A percentile compares a stretch with the other conserved stretches of the same genome.
These are phyloP conservation scores for Apophysomyces ossiformis DNA, from an alignment of 371 early-diverging fungal genomes.

Conservation along the genomic window DNA sequence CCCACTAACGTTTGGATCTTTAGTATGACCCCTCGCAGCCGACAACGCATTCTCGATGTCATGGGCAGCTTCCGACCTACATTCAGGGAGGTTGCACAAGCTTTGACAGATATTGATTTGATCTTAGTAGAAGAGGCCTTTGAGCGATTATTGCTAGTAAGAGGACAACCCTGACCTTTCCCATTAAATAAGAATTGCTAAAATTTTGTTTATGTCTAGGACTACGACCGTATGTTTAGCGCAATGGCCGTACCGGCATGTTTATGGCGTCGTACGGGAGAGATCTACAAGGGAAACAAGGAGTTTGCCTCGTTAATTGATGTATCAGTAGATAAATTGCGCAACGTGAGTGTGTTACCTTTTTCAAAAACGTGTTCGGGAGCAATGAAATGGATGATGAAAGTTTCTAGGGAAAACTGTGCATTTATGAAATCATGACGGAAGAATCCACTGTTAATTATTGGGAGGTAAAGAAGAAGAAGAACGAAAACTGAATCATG, in stretches of 20 bases:
- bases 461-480: constrained; percentile 62
- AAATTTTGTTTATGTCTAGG: constrained; percentile 42
- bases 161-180: not conserved
- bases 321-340: constrained; percentile 77
- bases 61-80: constrained; percentile 88
- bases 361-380: not conserved
- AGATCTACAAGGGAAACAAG: constrained; percentile 94
- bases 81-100: constrained; percentile 84
- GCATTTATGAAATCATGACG: constrained; percentile 87
- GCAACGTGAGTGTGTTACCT: constrained; percentile 55
- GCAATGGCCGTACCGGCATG: constrained; percentile 94
- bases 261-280: constrained; percentile 95
- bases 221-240: constrained; percentile 91
- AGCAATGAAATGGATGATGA: not conserved
- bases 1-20: not conserved
- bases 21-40: constrained; percentile 75
- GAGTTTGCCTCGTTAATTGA: constrained; percentile 92
- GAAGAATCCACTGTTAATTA: constrained; percentile 85
- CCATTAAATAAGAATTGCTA: not conserved
- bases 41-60: constrained; percentile 82
- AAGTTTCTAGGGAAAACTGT: constrained; percentile 53
- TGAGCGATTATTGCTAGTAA: constrained; percentile 84
- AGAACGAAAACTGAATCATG: not conserved
- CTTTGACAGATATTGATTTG: constrained; percentile 91
- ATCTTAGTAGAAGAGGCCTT: constrained; percentile 93